Evolutionary conservation across 2,329 filamentous ascomycete genomes (phyloP), one percentile per base, ranked within the genome.

Genomic region (Tolypocladium ophioglossoides): DNA sequence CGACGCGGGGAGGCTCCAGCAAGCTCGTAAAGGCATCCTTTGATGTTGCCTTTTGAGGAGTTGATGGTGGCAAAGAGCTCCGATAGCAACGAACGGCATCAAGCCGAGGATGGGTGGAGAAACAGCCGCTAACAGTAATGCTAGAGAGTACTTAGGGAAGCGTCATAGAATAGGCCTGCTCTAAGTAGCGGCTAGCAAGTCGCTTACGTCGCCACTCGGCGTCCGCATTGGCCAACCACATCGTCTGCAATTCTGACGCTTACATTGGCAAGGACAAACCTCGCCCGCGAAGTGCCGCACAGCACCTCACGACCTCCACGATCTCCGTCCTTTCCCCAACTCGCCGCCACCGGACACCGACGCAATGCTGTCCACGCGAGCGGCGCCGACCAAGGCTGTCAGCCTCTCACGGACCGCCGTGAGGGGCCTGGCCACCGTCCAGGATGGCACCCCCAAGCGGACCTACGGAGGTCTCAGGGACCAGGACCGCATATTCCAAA

Each of bases 401-500:
- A 67, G 59, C 59, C 67, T 71, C 64, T 74, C 74, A 64, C 69
- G 70, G 64, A 70, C 72, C 60, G 67, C 72, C 66, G 72, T 74
- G 62, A 85, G 92, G 70, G 80, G 80, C 63, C 87, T 96, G 74
- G 89, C 89, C 66, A 90, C 88, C 57, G 87, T 91, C 63, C 85
- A 89, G 70, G 87, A 91, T 72, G 79, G 78, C 64, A 74, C 81
- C 59, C 79, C 85, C 52, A 85, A 87, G 72, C 84, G 82, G 63
- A 80, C 82, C 61, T 88, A 95, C 73, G 91, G 94, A 66, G 91
- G 90, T 55, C 81, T 99, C 64, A 88, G 84, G 75, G 94, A 99
- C 72, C 91, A 97, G 77, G 94, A 99, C 76, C 86, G 94, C 66
- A 99, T 99, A 74, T 99, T 99, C 77, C 91, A 95, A 78, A 99